Evolutionary conservation across 1,139 yeast genomes (phyloP).

Genomic region (Zygosaccharomyces sapae): DNA sequence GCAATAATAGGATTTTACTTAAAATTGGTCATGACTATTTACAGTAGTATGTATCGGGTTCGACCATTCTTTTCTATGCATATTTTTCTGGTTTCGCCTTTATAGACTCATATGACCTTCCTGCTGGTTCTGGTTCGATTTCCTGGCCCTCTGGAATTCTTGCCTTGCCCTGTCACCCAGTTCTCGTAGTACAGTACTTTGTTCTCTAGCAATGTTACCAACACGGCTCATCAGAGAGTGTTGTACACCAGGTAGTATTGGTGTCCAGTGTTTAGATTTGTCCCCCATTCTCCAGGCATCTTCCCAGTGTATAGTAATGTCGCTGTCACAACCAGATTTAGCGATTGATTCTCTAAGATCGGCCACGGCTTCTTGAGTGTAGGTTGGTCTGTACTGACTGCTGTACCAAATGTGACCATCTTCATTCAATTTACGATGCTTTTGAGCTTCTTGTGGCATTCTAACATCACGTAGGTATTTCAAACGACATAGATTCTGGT

Average conservation of each 20-base stretch:
- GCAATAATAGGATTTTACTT: background rate
- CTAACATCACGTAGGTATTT: conserved; percentile 66
- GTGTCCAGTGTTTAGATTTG: conserved; percentile 30
- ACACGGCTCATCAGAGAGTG: conserved; percentile 26
- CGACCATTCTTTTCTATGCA: conserved; percentile 1
- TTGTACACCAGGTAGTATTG: conserved; percentile 23
- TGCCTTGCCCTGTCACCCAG: conserved; percentile 23
- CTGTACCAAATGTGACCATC: conserved; percentile 82
- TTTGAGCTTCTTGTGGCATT: conserved; percentile 56
- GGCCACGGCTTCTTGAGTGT: conserved; percentile 87
- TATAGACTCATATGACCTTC: conserved; percentile 8
- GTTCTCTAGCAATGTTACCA: conserved; percentile 33
- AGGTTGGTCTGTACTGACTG: conserved; percentile 85
- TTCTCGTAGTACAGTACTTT: conserved; percentile 31
- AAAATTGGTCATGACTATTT: conserved; percentile 3
- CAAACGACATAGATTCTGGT: conserved; percentile 68
- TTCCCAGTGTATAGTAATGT: conserved; percentile 66
- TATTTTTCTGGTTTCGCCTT: conserved; percentile 2
- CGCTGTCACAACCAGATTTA: conserved; percentile 41
- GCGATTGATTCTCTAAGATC: conserved; percentile 69
- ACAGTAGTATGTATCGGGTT: conserved; percentile 5
- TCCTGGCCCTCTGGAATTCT: conserved; percentile 11
- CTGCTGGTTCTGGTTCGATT: conserved; percentile 12
- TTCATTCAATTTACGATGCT: conserved; percentile 65
- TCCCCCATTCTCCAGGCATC: conserved; percentile 83